Evolutionary conservation across 208 protist species (phyloP).

Genomic region (Plasmodiophora brassicae): DNA sequence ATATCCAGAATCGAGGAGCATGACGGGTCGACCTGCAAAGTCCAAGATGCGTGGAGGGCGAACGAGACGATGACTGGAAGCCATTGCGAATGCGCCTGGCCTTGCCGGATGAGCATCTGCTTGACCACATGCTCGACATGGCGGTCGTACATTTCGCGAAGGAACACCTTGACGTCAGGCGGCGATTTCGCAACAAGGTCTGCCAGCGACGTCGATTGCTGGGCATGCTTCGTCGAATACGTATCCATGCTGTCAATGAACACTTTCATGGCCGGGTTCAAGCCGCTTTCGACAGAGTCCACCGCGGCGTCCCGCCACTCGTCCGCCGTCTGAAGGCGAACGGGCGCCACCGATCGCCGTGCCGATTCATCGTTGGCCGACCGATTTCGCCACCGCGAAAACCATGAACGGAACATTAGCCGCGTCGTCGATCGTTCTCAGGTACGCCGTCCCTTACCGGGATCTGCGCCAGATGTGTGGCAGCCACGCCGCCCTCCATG

Average conservation of each 20-base stretch:
- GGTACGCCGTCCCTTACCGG: too few relatives aligned
- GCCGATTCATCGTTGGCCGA: too few relatives aligned
- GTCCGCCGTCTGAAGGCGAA: not conserved
- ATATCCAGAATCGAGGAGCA: not conserved
- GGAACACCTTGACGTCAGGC: not conserved
- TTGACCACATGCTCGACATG: not conserved
- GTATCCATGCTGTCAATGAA: constrained; percentile 24
- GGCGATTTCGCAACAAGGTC: not conserved
- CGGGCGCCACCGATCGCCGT: too few relatives aligned
- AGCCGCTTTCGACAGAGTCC: not conserved
- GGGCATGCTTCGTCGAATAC: not conserved
- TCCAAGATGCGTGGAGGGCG: not conserved
- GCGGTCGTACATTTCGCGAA: not conserved
- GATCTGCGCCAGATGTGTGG: too few relatives aligned
- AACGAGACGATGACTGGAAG: not conserved
- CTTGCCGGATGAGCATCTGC: not conserved
- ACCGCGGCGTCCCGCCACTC: not conserved
- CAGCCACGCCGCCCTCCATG: too few relatives aligned
- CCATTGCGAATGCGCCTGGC: not conserved
- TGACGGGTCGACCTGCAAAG: not conserved
- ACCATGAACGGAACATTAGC: too few relatives aligned
- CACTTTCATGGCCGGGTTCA: constrained; percentile 17
- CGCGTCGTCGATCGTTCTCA: too few relatives aligned
- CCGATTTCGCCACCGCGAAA: too few relatives aligned
- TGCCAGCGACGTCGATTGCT: not conserved